phyloP scores from a whole-genome alignment of 169 alveolate species.

The Plasmodium sp. region DNA sequence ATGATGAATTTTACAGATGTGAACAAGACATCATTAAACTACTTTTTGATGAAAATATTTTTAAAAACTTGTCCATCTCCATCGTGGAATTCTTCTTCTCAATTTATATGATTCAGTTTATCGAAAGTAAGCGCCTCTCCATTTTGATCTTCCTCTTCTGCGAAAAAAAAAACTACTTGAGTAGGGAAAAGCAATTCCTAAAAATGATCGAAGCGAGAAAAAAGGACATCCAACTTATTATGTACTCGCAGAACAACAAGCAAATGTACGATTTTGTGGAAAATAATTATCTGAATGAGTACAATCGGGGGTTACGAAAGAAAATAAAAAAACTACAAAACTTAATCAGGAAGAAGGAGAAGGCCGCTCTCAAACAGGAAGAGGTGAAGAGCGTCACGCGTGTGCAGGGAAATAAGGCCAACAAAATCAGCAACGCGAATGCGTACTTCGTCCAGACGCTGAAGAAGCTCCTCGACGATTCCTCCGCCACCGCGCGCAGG shows the following conservation, averaged over 20 bases:
- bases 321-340: slow-evolving; percentile 40
- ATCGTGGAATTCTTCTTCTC: slow-evolving; percentile 63
- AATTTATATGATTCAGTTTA: slow-evolving; percentile 72
- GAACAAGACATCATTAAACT: slow-evolving; percentile 42
- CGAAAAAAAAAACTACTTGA: slow-evolving; percentile 48
- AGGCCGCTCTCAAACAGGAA: neutral
- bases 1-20: slow-evolving; percentile 61
- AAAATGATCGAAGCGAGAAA: slow-evolving; percentile 40
- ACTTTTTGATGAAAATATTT: slow-evolving; percentile 59
- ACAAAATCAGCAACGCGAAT: slow-evolving; percentile 19
- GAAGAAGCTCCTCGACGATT: slow-evolving; percentile 19
- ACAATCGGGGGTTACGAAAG: slow-evolving; percentile 25
- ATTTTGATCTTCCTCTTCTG: slow-evolving; percentile 60
- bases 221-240: slow-evolving; percentile 20
- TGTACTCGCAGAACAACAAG: neutral
- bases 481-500: neutral
- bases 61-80: slow-evolving; percentile 62
- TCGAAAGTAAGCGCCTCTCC: slow-evolving; percentile 63
- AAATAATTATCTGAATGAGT: slow-evolving; percentile 28
- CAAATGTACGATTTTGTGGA: slow-evolving; percentile 29
- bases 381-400: slow-evolving; percentile 1
- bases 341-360: slow-evolving; percentile 30
- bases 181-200: slow-evolving; percentile 35
- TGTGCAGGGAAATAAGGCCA: neutral
- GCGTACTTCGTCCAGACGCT: slow-evolving; percentile 17